Conservation (phyloP, 1,139 yeast species). For the Yamadazyma dendronema region DNA sequence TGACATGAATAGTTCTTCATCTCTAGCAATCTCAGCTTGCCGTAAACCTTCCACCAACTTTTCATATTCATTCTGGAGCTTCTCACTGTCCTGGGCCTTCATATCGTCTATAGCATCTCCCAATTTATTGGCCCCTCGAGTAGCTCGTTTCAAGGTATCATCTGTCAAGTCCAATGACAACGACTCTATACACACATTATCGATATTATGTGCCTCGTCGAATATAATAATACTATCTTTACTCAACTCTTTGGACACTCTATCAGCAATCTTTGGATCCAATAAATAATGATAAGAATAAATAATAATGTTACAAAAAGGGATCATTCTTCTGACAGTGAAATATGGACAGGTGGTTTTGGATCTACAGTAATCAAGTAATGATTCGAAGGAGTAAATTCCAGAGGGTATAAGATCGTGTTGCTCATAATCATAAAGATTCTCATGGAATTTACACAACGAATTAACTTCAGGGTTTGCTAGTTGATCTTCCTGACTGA, state of each 20-base stretch:
- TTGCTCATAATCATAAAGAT: conserved; percentile 79
- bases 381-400: conserved; percentile 87
- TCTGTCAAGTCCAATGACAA: conserved; percentile 72
- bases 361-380: conserved; percentile 71
- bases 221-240: conserved; percentile 92
- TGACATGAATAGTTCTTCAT: conserved; percentile 80
- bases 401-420: conserved; percentile 89
- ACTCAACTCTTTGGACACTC: conserved; percentile 89
- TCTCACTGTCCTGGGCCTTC: conserved; percentile 76
- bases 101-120: conserved; percentile 78
- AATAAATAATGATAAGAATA: conserved; percentile 93
- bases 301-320: conserved; percentile 89
- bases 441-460: conserved; percentile 83
- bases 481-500: conserved; percentile 55
- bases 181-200: conserved; percentile 96
- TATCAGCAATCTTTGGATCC: conserved; percentile 95
- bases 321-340: conserved; percentile 96
- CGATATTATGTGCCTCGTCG: conserved; percentile 98
- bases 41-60: conserved; percentile 85
- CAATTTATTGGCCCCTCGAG: conserved; percentile 73
- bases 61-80: conserved; percentile 85
- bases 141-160: conserved; percentile 44
- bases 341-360: conserved; percentile 92
- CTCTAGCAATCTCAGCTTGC: conserved; percentile 70
- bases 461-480: conserved; percentile 27